These are phyloP conservation scores for Aurinia saxatilis DNA, from an alignment of 345 rosid genomes.

Conservation along the genomic window DNA sequence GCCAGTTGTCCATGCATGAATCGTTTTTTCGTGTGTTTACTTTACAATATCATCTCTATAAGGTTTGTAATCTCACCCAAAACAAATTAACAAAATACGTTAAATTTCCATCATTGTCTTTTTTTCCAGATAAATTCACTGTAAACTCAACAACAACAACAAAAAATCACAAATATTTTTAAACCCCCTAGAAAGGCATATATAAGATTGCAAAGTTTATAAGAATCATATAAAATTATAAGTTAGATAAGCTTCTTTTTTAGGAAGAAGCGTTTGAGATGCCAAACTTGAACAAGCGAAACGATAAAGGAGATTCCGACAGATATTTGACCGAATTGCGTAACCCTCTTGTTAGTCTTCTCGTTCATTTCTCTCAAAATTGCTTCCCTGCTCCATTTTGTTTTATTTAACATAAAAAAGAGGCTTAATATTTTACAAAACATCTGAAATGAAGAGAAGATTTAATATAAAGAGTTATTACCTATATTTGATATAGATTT, in stretches of 20 bases:
- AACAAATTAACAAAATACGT: no score
- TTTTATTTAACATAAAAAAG: not conserved
- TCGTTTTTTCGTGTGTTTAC: no score
- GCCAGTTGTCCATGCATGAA: no score
- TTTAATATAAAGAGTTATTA: not conserved
- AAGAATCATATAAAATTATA: not conserved
- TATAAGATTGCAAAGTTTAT: not conserved
- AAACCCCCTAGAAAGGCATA: not conserved
- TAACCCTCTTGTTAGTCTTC: constrained; percentile 18
- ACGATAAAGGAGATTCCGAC: not conserved
- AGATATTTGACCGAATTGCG: constrained; percentile 2
- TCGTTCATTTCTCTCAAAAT: constrained; percentile 22
- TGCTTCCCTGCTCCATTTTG: constrained; percentile 21
- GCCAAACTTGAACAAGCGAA: constrained; percentile 23
- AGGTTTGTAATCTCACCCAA: no score
- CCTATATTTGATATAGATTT: constrained; percentile 14
- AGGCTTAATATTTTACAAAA: not conserved
- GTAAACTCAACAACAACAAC: no score
- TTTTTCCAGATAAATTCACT: no score
- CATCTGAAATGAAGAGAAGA: no score
- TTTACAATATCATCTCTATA: no score
- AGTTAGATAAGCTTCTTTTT: constrained; percentile 28
- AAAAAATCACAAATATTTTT: no score
- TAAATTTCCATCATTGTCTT: no score
- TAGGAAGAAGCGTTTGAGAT: constrained; percentile 11